Evolutionary conservation across 176 grass and related monocot genomes (phyloP).

Genomic region (Melocanna baccifera): DNA sequence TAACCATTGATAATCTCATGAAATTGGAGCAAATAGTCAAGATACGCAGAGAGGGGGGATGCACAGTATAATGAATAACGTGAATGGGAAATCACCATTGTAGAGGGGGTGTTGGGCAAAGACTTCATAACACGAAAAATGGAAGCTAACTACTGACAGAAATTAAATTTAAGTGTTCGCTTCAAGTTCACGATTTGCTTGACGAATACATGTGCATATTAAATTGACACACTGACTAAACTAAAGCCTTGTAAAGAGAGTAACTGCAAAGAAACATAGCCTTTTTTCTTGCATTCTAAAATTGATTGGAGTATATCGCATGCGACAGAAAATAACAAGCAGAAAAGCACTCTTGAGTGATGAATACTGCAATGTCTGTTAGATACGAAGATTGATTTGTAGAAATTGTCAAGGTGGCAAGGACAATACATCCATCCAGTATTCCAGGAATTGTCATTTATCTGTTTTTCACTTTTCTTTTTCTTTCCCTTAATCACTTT

Average conservation of each 20-base stretch:
- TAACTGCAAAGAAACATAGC: background rate
- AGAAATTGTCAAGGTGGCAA: background rate
- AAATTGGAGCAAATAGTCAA: background rate
- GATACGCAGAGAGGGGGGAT: background rate
- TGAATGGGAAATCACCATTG: background rate
- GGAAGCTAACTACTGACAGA: background rate
- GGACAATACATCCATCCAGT: background rate
- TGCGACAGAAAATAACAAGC: background rate
- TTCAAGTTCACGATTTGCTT: constrained; percentile 13
- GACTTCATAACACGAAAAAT: background rate
- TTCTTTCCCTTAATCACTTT: background rate
- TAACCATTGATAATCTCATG: background rate
- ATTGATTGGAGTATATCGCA: background rate
- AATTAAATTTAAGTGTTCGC: background rate
- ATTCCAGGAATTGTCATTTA: background rate
- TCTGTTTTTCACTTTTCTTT: background rate
- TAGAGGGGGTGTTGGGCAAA: background rate
- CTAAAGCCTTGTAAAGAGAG: background rate
- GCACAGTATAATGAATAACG: background rate
- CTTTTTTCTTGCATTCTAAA: background rate
- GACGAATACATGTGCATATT: background rate
- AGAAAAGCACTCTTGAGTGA: background rate
- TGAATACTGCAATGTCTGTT: background rate
- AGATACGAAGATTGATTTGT: background rate
- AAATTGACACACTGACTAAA: background rate